phyloP scores from a whole-genome alignment of 176 grass and related monocot genomes.

The Carex kokanica region DNA sequence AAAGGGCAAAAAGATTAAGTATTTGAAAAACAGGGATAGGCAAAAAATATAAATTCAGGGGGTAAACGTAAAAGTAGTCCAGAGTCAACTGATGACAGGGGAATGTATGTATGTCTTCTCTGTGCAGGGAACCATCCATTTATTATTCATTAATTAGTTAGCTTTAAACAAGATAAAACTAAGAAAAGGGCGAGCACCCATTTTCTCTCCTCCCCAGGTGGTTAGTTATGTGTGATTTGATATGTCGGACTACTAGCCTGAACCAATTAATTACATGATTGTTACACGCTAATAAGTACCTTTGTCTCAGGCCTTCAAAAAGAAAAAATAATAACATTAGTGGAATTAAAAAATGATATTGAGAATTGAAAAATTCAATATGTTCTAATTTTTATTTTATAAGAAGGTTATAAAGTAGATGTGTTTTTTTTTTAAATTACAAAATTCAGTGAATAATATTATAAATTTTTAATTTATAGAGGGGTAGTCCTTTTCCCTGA shows the following conservation, averaged over 20 bases:
- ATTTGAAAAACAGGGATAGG: no score
- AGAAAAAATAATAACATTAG: not conserved
- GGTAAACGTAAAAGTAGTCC: not conserved
- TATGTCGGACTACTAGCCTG: constrained; percentile 30
- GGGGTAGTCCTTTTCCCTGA: no score
- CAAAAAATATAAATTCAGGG: not conserved
- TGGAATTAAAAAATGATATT: no score
- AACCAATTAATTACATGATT: constrained; percentile 6
- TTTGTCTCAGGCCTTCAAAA: not conserved
- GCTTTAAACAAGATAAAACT: constrained; percentile 21
- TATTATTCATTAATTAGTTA: not conserved
- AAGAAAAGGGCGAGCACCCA: constrained; percentile 6
- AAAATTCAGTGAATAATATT: no score
- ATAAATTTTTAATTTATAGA: no score
- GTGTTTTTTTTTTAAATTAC: no score
- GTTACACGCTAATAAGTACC: not conserved
- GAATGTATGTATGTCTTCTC: not conserved
- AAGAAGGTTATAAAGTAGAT: no score
- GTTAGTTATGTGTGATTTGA: constrained; percentile 31
- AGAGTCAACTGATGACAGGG: not conserved
- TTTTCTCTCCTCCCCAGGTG: constrained; percentile 2
- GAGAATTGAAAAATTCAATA: no score
- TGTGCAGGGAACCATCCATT: not conserved
- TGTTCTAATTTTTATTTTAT: no score
- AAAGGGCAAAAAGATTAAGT: no score